Evolutionary conservation across 495 filamentous ascomycete genomes (phyloP).

Genomic region (Tuber brumale): DNA sequence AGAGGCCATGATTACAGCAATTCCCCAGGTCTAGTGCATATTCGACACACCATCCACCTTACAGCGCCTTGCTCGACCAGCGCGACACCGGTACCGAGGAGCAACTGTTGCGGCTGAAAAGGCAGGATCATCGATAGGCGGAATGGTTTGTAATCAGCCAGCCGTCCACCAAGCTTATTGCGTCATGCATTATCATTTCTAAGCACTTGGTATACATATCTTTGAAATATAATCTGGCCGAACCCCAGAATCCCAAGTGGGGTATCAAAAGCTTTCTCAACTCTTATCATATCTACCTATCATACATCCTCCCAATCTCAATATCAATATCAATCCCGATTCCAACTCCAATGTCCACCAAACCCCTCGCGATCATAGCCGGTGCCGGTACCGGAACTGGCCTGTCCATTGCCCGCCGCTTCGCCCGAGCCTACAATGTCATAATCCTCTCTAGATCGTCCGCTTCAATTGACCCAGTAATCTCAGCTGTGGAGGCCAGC

Average conservation of each 20-base stretch:
- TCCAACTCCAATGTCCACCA: slow-evolving; percentile 42
- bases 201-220: slow-evolving; percentile 19
- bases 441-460: slow-evolving; percentile 67
- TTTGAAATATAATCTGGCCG: background rate
- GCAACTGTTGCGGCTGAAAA: background rate
- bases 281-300: background rate
- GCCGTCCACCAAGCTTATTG: slow-evolving; percentile 14
- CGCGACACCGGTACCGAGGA: too few species aligned
- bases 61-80: too few species aligned
- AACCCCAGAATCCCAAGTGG: background rate
- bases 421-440: slow-evolving; percentile 67
- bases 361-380: slow-evolving; percentile 62
- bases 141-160: background rate
- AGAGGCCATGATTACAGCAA: too few species aligned
- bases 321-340: background rate
- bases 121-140: background rate
- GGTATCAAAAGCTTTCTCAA: slow-evolving; percentile 5
- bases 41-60: too few species aligned
- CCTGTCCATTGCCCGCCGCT: slow-evolving; percentile 58
- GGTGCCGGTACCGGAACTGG: slow-evolving; percentile 68
- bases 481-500: slow-evolving; percentile 61
- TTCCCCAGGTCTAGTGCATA: too few species aligned
- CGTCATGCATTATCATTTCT: slow-evolving; percentile 24
- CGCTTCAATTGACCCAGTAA: slow-evolving; percentile 59
- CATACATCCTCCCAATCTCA: background rate